phyloP scores from a whole-genome alignment of 1,284 basidiomycete genomes.

The Entoloma clypeatum region DNA sequence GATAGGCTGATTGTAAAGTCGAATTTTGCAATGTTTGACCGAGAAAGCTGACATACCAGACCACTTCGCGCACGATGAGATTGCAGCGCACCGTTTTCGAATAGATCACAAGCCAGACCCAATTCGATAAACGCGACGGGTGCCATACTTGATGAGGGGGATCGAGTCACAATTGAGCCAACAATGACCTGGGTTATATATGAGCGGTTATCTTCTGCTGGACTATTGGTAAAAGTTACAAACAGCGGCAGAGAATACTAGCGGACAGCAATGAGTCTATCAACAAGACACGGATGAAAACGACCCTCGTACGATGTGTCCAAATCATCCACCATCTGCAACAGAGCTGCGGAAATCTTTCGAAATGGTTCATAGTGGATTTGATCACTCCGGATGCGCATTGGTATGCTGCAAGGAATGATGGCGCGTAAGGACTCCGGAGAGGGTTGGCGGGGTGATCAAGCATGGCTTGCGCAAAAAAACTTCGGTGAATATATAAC shows the following conservation, averaged over 20 bases:
- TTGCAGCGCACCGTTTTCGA: conserved; percentile 43
- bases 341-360: conserved; percentile 51
- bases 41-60: conserved; percentile 35
- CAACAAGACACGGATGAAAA: not conserved
- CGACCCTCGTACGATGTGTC: conserved; percentile 40
- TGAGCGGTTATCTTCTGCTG: conserved; percentile 3
- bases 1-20: conserved; percentile 36
- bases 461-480: conserved; percentile 59
- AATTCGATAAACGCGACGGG: conserved; percentile 54
- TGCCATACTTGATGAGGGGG: conserved; percentile 56
- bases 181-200: conserved; percentile 44
- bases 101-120: conserved; percentile 51
- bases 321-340: conserved; percentile 51
- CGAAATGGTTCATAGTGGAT: conserved; percentile 44
- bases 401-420: conserved; percentile 59
- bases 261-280: not conserved
- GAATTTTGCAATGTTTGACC: too few relatives aligned
- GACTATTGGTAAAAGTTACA: conserved; percentile 16
- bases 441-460: conserved; percentile 58
- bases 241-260: conserved; percentile 54
- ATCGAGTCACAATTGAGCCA: conserved; percentile 50
- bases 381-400: conserved; percentile 59
- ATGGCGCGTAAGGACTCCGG: conserved; percentile 59
- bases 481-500: conserved; percentile 55
- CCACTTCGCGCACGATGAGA: conserved; percentile 50